Conservation (phyloP, 2,329 filamentous ascomycete species). For the Aureobasidium sp. region DNA sequence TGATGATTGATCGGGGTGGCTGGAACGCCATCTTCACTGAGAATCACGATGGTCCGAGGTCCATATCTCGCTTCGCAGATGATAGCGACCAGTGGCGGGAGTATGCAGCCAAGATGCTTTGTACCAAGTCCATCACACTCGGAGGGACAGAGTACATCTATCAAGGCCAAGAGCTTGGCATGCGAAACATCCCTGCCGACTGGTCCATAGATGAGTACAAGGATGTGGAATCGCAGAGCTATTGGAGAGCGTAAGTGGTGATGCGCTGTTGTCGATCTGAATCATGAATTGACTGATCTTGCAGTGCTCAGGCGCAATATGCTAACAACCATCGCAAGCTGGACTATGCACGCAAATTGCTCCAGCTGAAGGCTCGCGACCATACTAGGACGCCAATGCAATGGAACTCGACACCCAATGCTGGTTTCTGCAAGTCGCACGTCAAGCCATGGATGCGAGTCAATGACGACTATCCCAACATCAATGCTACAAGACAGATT, state of each 20-base stretch:
- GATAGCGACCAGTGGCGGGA: conserved; percentile 44
- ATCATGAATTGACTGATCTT: conserved; percentile 22
- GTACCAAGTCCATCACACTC: conserved; percentile 51
- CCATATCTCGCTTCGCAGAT: conserved; percentile 47
- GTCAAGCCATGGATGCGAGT: conserved; percentile 63
- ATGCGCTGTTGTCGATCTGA: neutral
- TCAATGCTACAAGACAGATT: conserved; percentile 56
- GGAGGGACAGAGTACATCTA: conserved; percentile 61
- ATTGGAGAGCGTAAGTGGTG: neutral
- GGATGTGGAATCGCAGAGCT: conserved; percentile 47
- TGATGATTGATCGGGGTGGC: conserved; percentile 53
- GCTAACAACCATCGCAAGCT: conserved; percentile 24
- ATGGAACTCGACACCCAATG: conserved; percentile 55
- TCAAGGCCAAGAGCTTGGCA: conserved; percentile 63
- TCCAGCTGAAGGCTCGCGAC: conserved; percentile 55
- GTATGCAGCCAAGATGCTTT: conserved; percentile 54
- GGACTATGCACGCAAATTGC: conserved; percentile 37
- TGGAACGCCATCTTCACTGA: conserved; percentile 62
- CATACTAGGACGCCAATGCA: conserved; percentile 67
- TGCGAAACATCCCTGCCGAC: conserved; percentile 54
- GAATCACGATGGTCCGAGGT: conserved; percentile 59
- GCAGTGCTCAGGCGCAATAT: conserved; percentile 35
- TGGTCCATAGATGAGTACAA: conserved; percentile 62
- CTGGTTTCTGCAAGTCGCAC: conserved; percentile 53
- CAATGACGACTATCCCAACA: conserved; percentile 54